Percentiles rank a stretch among this genome's conserved stretches.
These are phyloP conservation scores for Sugiyamaella novakii DNA, from an alignment of 1,139 yeast genomes.

Conservation along the genomic window DNA sequence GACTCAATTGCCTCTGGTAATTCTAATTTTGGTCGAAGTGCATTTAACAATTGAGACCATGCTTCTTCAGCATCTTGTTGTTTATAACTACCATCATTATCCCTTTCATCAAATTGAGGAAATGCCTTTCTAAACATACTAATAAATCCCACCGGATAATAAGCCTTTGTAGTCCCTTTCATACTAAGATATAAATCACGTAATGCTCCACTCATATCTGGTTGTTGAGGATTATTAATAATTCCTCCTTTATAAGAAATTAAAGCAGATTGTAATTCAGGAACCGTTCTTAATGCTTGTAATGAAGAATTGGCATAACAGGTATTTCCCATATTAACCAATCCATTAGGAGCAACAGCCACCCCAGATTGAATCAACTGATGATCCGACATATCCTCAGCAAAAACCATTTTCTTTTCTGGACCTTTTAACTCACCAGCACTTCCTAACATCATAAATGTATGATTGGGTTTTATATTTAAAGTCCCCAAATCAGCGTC, in stretches of 20 bases:
- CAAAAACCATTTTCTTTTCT: conserved; percentile 55
- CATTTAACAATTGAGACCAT: conserved; percentile 71
- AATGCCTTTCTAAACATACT: conserved; percentile 48
- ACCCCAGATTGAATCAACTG: conserved; percentile 40
- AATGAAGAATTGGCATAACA: conserved; percentile 91
- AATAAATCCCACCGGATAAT: conserved; percentile 63
- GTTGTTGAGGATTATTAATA: conserved; percentile 16
- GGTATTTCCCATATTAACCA: conserved; percentile 88
- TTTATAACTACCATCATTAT: conserved; percentile 68
- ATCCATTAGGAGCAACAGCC: conserved; percentile 64
- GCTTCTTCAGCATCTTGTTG: conserved; percentile 99
- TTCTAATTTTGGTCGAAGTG: conserved; percentile 44
- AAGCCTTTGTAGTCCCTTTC: conserved; percentile 38
- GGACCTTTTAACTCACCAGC: conserved; percentile 72
- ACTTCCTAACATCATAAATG: conserved; percentile 89
- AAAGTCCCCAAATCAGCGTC: conserved; percentile 56
- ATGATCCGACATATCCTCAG: conserved; percentile 66
- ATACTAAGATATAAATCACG: conserved; percentile 41
- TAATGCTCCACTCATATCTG: conserved; percentile 37
- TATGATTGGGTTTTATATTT: conserved; percentile 63
- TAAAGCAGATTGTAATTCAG: conserved; percentile 52
- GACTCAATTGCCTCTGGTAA: conserved; percentile 4
- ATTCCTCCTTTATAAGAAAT: conserved; percentile 29
- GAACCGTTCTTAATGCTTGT: conserved; percentile 72
- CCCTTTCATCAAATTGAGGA: conserved; percentile 86